Evolutionary conservation across 345 rosid genomes (phyloP).

Genomic region (Brassica juncea): DNA sequence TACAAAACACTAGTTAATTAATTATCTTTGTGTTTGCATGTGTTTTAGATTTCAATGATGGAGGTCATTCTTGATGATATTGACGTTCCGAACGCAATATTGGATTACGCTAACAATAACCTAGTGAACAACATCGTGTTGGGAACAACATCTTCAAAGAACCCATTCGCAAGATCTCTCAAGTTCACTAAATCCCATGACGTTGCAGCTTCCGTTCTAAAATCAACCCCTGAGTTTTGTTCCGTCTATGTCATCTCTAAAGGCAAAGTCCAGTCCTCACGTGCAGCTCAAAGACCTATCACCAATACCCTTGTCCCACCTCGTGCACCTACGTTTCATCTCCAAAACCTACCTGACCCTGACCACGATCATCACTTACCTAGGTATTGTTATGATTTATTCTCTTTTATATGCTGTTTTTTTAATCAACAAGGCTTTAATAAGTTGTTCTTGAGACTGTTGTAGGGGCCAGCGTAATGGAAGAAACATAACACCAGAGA

Average conservation of each 20-base stretch:
- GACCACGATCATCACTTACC: slow-evolving; percentile 47
- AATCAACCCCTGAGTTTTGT: slow-evolving; percentile 71
- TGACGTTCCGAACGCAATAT: slow-evolving; percentile 61
- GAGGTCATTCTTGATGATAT: slow-evolving; percentile 65
- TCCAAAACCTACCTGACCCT: slow-evolving; percentile 25
- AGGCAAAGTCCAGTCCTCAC: slow-evolving; percentile 60
- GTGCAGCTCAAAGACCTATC: slow-evolving; percentile 55
- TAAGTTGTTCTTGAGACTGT: not conserved
- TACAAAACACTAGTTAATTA: not conserved
- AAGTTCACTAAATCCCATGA: slow-evolving; percentile 59
- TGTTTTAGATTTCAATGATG: slow-evolving; percentile 51
- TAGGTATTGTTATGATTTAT: slow-evolving; percentile 38
- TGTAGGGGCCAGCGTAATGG: slow-evolving; percentile 43
- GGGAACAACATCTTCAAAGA: slow-evolving; percentile 62
- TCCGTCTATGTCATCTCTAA: slow-evolving; percentile 73
- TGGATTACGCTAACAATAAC: slow-evolving; percentile 58
- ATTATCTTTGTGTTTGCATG: not conserved
- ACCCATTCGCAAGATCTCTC: slow-evolving; percentile 62
- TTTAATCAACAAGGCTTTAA: slow-evolving; percentile 2
- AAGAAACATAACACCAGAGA: slow-evolving; percentile 42
- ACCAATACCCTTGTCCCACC: slow-evolving; percentile 58
- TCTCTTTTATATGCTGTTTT: too few relatives aligned
- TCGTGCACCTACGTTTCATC: slow-evolving; percentile 42
- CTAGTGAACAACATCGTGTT: slow-evolving; percentile 58
- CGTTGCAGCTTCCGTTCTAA: slow-evolving; percentile 50